phyloP scores from a whole-genome alignment of 2,329 filamentous ascomycete species.

The Periglandula ipomoeae region DNA sequence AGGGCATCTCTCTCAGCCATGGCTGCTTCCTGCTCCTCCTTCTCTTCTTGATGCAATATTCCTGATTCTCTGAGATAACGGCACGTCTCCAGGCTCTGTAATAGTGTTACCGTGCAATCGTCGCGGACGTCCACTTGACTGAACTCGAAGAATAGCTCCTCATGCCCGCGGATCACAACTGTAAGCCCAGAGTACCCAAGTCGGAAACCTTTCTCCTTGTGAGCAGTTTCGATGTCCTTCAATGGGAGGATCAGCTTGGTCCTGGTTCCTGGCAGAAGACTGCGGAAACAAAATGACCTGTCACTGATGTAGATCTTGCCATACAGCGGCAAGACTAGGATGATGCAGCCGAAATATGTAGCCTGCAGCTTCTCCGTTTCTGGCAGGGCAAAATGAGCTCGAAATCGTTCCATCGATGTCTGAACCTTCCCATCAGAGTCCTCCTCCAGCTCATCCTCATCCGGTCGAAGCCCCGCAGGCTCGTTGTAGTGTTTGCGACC shows the following conservation, averaged over 20 bases:
- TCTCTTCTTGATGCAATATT: constrained; percentile 57
- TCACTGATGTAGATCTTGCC: constrained; percentile 95
- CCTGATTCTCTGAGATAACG: constrained; percentile 63
- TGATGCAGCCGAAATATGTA: constrained; percentile 86
- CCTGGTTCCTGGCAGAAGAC: constrained; percentile 75
- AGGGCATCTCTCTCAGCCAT: constrained; percentile 74
- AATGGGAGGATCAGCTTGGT: constrained; percentile 90
- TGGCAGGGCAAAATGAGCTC: constrained; percentile 83
- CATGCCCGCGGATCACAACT: constrained; percentile 85
- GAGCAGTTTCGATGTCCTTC: constrained; percentile 83
- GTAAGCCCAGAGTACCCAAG: constrained; percentile 87
- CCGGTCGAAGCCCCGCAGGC: constrained; percentile 38
- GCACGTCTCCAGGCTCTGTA: constrained; percentile 65
- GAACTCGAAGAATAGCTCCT: constrained; percentile 97
- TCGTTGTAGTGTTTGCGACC: constrained; percentile 81
- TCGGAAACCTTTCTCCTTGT: constrained; percentile 91
- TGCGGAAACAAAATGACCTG: constrained; percentile 84
- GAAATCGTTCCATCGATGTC: constrained; percentile 70
- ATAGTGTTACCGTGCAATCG: constrained; percentile 75
- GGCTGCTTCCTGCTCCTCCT: constrained; percentile 62
- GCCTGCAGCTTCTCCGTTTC: constrained; percentile 74
- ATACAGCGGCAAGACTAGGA: constrained; percentile 82
- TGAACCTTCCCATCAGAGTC: constrained; percentile 56
- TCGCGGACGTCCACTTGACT: constrained; percentile 67
- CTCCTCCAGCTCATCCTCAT: constrained; percentile 46